These are phyloP conservation scores for Suillus clintonianus DNA, from an alignment of 768 basidiomycete species.

Conservation along the genomic window DNA sequence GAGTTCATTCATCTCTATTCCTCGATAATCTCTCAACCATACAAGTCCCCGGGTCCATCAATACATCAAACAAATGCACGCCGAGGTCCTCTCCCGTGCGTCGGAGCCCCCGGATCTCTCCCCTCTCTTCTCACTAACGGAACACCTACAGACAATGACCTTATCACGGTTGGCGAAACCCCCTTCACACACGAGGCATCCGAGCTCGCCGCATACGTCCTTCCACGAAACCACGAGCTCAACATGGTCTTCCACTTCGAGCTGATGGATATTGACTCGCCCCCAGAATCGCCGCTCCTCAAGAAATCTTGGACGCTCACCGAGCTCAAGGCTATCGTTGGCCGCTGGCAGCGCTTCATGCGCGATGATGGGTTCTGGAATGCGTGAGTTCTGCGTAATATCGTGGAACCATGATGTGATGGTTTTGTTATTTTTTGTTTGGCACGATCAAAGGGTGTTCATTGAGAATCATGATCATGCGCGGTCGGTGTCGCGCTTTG, in stretches of 20 bases:
- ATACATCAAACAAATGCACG: slow-evolving; percentile 66
- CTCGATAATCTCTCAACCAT: not conserved
- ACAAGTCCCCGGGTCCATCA: slow-evolving; percentile 65
- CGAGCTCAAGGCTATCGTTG: slow-evolving; percentile 49
- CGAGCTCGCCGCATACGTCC: slow-evolving; percentile 55
- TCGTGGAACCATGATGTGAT: not conserved
- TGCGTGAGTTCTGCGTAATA: slow-evolving; percentile 39
- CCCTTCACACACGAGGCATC: slow-evolving; percentile 56
- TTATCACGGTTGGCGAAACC: slow-evolving; percentile 69
- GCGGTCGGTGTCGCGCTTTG: slow-evolving; percentile 65
- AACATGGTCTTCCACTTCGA: slow-evolving; percentile 71
- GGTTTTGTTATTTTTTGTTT: not conserved
- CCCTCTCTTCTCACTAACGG: slow-evolving; percentile 2
- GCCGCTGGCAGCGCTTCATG: slow-evolving; percentile 58
- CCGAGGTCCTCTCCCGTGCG: slow-evolving; percentile 60
- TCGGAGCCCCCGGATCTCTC: slow-evolving; percentile 13
- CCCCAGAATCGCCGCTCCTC: slow-evolving; percentile 42
- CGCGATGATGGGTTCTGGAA: slow-evolving; percentile 69
- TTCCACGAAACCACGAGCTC: slow-evolving; percentile 59
- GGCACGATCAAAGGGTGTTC: slow-evolving; percentile 44
- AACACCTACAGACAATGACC: slow-evolving; percentile 45
- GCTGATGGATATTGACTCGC: slow-evolving; percentile 57
- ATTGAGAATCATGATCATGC: slow-evolving; percentile 74
- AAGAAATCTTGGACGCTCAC: slow-evolving; percentile 51
- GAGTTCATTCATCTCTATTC: slow-evolving; percentile 12